These are phyloP conservation scores for Raffaelea albimanens DNA, from an alignment of 2,329 filamentous ascomycete genomes.

Conservation along the genomic window DNA sequence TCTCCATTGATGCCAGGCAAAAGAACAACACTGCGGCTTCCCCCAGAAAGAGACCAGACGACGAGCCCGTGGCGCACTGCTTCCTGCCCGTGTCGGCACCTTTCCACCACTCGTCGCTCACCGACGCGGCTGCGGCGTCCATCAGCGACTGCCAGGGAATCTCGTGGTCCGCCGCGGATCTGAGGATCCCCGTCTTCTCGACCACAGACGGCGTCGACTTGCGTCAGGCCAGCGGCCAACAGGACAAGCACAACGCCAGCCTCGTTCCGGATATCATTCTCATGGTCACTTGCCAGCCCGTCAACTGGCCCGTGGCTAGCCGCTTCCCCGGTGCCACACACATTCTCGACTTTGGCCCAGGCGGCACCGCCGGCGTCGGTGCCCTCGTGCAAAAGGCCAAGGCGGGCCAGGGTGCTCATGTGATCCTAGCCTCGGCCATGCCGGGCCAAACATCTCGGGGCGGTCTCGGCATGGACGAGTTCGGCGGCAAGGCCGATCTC, in stretches of 20 bases:
- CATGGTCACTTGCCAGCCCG: conserved; percentile 88
- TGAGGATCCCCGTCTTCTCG: conserved; percentile 87
- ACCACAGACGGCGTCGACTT: conserved; percentile 84
- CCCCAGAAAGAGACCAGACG: too few species aligned
- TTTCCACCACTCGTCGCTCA: too few species aligned
- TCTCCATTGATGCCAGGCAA: too few species aligned
- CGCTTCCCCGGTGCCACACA: conserved; percentile 86
- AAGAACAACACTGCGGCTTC: too few species aligned
- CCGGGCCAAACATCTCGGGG: conserved; percentile 80
- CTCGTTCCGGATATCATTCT: conserved; percentile 79
- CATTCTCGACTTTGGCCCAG: conserved; percentile 92
- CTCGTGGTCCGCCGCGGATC: too few species aligned
- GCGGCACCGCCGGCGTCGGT: conserved; percentile 91
- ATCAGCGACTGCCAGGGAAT: too few species aligned
- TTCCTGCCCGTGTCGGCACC: too few species aligned
- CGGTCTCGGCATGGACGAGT: too few species aligned
- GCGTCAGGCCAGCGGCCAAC: conserved; percentile 52
- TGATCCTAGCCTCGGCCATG: conserved; percentile 90
- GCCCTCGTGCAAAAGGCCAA: conserved; percentile 98
- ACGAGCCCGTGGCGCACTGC: too few species aligned
- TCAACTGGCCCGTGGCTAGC: conserved; percentile 94
- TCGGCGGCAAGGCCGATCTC: conserved; percentile 95
- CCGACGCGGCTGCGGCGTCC: too few species aligned
- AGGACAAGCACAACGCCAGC: too few species aligned
- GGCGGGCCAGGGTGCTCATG: conserved; percentile 92